These are phyloP conservation scores for Rhizopogon vinicolor DNA, from an alignment of 768 basidiomycete species.

Conservation along the genomic window DNA sequence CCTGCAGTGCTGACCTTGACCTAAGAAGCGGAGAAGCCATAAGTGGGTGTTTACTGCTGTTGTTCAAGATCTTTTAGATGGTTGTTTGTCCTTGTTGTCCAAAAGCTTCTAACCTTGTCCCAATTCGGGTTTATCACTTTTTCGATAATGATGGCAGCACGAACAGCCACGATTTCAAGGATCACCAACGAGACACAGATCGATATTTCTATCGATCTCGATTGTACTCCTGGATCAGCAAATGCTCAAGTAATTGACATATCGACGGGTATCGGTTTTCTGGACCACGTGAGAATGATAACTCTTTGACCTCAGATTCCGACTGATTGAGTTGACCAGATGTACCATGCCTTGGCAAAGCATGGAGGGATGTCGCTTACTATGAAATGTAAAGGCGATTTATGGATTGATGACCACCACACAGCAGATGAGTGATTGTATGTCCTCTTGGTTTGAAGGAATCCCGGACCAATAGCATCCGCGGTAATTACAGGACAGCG, in stretches of 20 bases:
- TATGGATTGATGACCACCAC: slow-evolving; percentile 98
- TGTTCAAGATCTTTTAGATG: slow-evolving; percentile 2
- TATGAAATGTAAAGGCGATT: slow-evolving; percentile 90
- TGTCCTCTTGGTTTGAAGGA: slow-evolving; percentile 11
- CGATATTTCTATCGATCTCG: slow-evolving; percentile 76
- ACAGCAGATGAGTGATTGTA: slow-evolving; percentile 82
- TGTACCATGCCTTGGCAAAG: slow-evolving; percentile 97
- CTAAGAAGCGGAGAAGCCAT: slow-evolving; percentile 6
- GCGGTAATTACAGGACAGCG: slow-evolving; percentile 67
- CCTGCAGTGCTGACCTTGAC: slow-evolving; percentile 15
- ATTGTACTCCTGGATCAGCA: slow-evolving; percentile 62
- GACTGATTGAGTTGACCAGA: slow-evolving; percentile 43
- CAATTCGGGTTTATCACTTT: not conserved
- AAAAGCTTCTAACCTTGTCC: not conserved
- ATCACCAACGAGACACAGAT: slow-evolving; percentile 93
- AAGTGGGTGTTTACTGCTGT: slow-evolving; percentile 3
- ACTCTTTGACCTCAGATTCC: not conserved
- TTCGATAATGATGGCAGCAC: slow-evolving; percentile 30
- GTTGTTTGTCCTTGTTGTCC: slow-evolving; percentile 7
- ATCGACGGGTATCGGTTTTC: slow-evolving; percentile 95
- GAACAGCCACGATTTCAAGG: slow-evolving; percentile 69
- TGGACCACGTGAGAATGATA: slow-evolving; percentile 76
- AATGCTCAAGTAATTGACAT: slow-evolving; percentile 74
- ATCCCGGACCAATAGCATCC: slow-evolving; percentile 3
- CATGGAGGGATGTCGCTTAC: slow-evolving; percentile 92